phyloP scores from a whole-genome alignment of 1,139 yeast genomes.

The Debaryomyces psychrophilus region DNA sequence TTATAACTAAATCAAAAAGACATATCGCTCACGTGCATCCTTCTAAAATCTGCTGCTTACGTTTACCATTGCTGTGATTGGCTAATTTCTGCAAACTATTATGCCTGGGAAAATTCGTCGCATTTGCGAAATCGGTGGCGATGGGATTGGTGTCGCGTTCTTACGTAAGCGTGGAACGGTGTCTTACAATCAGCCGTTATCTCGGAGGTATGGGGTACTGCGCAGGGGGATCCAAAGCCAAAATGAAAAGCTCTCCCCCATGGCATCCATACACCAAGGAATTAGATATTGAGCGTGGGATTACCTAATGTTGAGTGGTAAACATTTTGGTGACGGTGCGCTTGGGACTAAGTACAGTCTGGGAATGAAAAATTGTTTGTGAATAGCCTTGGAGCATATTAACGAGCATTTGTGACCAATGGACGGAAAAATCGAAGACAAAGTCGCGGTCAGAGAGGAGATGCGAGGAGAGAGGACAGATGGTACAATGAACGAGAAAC shows the following conservation, averaged over 20 bases:
- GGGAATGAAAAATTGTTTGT: not conserved
- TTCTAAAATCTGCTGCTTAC: conserved; percentile 1
- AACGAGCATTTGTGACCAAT: not conserved
- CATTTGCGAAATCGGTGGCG: not conserved
- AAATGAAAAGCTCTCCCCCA: not conserved
- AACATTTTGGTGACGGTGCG: not conserved
- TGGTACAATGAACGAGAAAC: not conserved
- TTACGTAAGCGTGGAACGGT: not conserved
- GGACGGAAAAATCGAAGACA: not conserved
- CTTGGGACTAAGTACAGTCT: not conserved
- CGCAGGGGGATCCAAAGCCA: not conserved
- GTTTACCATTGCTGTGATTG: conserved; percentile 2
- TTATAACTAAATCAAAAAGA: not conserved
- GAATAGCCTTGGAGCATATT: not conserved
- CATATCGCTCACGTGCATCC: conserved; percentile 1
- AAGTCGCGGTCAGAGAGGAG: not conserved
- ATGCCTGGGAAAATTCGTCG: not conserved
- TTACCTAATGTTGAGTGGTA: not conserved
- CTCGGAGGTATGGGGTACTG: not conserved
- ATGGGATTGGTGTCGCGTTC: not conserved
- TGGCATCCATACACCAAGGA: not conserved
- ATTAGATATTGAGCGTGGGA: not conserved
- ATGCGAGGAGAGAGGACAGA: not conserved
- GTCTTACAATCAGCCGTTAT: not conserved
- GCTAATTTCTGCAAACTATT: not conserved